These are phyloP conservation scores for Vitis hybrid DNA, from an alignment of 177 flowering plant species.

Conservation along the genomic window DNA sequence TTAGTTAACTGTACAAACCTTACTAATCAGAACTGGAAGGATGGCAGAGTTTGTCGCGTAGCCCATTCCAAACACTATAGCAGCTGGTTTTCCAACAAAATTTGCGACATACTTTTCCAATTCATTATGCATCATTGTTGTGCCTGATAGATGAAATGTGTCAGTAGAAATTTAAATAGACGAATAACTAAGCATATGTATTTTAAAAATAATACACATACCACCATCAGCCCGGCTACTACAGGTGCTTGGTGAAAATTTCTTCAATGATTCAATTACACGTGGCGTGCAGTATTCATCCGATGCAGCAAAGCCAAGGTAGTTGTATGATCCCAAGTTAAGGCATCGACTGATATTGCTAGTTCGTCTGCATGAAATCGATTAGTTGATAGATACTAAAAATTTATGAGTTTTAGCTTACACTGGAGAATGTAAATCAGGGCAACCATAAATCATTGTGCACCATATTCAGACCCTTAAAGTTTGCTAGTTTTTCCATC, in stretches of 20 bases:
- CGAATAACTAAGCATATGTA: no score
- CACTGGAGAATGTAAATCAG: no score
- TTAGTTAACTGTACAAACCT: conserved; percentile 38
- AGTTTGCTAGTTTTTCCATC: no score
- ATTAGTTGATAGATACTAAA: neutral
- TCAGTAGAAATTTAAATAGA: no score
- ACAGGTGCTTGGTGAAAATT: conserved; percentile 83
- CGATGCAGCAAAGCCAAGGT: conserved; percentile 94
- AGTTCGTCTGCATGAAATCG: conserved; percentile 64
- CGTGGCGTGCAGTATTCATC: conserved; percentile 99
- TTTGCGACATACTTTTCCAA: conserved; percentile 81
- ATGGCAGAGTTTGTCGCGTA: conserved; percentile 95
- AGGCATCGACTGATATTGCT: conserved; percentile 61
- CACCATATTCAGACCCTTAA: no score
- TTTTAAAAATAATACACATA: conserved; percentile 21
- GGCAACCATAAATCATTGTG: no score
- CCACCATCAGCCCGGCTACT: conserved; percentile 94
- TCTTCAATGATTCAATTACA: conserved; percentile 73
- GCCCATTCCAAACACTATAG: conserved; percentile 95
- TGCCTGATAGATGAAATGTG: conserved; percentile 44
- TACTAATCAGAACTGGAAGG: conserved; percentile 83
- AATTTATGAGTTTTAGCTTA: no score
- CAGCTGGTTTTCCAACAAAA: conserved; percentile 92
- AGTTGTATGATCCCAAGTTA: conserved; percentile 97
- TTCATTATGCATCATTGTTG: conserved; percentile 70